Percentiles rank a stretch among this genome's conserved stretches.
Evolutionary conservation across 2,329 filamentous ascomycete genomes (phyloP).

Genomic region (Stachybotrys chlorohalonatus): DNA sequence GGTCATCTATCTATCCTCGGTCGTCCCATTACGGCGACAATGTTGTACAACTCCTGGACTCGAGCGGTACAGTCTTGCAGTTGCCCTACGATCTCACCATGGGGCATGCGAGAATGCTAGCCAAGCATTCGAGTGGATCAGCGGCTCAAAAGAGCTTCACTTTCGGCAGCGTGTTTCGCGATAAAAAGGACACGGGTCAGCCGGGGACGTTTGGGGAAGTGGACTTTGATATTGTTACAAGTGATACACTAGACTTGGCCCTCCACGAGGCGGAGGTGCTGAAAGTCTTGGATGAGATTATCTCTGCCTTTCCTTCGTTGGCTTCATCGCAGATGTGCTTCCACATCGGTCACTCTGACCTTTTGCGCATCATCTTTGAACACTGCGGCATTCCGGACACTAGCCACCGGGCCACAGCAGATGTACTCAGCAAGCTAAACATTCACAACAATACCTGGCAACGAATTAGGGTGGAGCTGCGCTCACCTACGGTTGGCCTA

Average conservation of each 20-base stretch:
- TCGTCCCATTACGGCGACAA: slow-evolving; percentile 68
- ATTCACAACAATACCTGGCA: slow-evolving; percentile 73
- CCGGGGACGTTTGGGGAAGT: slow-evolving; percentile 80
- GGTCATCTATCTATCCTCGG: slow-evolving; percentile 70
- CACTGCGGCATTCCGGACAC: slow-evolving; percentile 69
- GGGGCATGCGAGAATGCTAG: slow-evolving; percentile 76
- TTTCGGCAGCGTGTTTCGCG: slow-evolving; percentile 82
- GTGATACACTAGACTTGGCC: slow-evolving; percentile 69
- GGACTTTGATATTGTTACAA: slow-evolving; percentile 92
- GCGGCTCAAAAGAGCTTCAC: slow-evolving; percentile 69
- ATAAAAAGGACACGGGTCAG: slow-evolving; percentile 68
- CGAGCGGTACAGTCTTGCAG: slow-evolving; percentile 79
- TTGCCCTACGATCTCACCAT: slow-evolving; percentile 91
- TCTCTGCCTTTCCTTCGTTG: slow-evolving; percentile 69
- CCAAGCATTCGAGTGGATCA: slow-evolving; percentile 53
- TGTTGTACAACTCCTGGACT: slow-evolving; percentile 72
- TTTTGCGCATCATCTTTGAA: slow-evolving; percentile 83
- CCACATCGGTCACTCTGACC: slow-evolving; percentile 78
- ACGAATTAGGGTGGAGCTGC: slow-evolving; percentile 72
- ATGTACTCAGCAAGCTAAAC: slow-evolving; percentile 79
- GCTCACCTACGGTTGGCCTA: slow-evolving; percentile 71
- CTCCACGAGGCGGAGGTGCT: slow-evolving; percentile 89
- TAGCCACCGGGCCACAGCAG: slow-evolving; percentile 65
- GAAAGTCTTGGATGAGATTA: slow-evolving; percentile 88
- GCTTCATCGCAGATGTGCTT: slow-evolving; percentile 71